Conservation (phyloP, 2,329 filamentous ascomycete genomes). For the Colletotrichum destructivum region DNA sequence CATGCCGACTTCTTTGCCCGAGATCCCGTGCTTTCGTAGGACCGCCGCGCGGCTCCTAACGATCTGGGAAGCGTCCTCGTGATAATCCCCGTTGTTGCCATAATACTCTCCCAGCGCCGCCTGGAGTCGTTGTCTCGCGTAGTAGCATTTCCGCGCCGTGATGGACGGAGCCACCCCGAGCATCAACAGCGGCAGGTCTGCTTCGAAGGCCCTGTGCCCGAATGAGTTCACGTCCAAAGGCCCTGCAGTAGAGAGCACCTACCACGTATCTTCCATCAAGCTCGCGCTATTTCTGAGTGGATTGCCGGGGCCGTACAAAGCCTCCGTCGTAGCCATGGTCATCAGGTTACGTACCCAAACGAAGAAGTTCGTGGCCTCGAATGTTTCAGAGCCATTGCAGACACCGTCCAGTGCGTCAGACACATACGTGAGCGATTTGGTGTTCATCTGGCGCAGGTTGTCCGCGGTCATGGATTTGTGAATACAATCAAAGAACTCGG, state of each 20-base stretch:
- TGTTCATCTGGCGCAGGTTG: slow-evolving; percentile 32
- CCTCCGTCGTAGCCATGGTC: slow-evolving; percentile 55
- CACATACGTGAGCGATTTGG: slow-evolving; percentile 31
- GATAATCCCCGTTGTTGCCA: slow-evolving; percentile 46
- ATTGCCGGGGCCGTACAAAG: slow-evolving; percentile 61
- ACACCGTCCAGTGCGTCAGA: slow-evolving; percentile 44
- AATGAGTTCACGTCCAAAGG: neutral
- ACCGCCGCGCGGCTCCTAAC: slow-evolving; percentile 49
- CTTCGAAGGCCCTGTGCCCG: slow-evolving; percentile 16
- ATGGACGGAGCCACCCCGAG: slow-evolving; percentile 51
- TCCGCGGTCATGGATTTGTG: slow-evolving; percentile 20
- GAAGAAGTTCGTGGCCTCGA: slow-evolving; percentile 52
- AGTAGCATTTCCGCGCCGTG: slow-evolving; percentile 50
- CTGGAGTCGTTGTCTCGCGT: slow-evolving; percentile 47
- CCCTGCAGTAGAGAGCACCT: neutral
- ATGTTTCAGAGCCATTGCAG: slow-evolving; percentile 34
- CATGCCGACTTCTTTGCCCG: slow-evolving; percentile 47
- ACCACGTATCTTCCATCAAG: slow-evolving; percentile 54
- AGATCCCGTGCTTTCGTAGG: slow-evolving; percentile 50
- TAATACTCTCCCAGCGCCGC: slow-evolving; percentile 51
- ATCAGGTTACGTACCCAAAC: slow-evolving; percentile 56
- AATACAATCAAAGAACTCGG: slow-evolving; percentile 30
- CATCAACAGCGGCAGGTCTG: slow-evolving; percentile 25
- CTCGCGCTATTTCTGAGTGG: slow-evolving; percentile 53
- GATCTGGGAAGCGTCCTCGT: slow-evolving; percentile 47